Evolutionary conservation across 2,329 filamentous ascomycete species (phyloP).

Genomic region (Alternaria viburni): DNA sequence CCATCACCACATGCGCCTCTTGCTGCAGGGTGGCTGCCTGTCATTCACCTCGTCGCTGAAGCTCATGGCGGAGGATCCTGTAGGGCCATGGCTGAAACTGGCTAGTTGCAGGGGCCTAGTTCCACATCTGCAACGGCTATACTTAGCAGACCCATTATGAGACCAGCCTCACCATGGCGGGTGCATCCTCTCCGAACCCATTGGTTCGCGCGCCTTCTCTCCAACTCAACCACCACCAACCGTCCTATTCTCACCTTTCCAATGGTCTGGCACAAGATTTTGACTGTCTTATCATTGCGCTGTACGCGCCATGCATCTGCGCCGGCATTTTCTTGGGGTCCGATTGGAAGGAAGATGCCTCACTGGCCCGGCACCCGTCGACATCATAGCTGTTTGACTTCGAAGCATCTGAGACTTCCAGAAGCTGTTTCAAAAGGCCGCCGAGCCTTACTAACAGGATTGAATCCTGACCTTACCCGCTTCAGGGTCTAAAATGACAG

Average conservation of each 20-base stretch:
- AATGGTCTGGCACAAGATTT: background rate
- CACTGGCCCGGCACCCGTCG: background rate
- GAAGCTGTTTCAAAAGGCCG: conserved; percentile 30
- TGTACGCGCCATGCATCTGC: conserved; percentile 1
- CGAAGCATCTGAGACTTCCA: conserved; percentile 26
- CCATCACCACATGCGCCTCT: background rate
- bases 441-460: background rate
- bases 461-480: background rate
- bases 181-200: conserved; percentile 29
- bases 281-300: conserved; percentile 2
- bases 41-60: conserved; percentile 3
- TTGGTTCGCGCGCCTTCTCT: conserved; percentile 26
- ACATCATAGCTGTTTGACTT: conserved; percentile 20
- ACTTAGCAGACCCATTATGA: conserved; percentile 39
- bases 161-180: conserved; percentile 30
- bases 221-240: conserved; percentile 11
- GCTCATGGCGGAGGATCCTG: conserved; percentile 24
- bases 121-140: conserved; percentile 46
- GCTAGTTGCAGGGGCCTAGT: conserved; percentile 37
- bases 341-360: background rate
- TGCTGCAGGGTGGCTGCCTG: conserved; percentile 1
- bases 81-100: conserved; percentile 44
- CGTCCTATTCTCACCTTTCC: background rate
- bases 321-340: background rate
- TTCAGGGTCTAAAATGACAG: background rate